Percentiles rank a stretch among this genome's conserved stretches.
Conservation (phyloP, 441 rosid species). For the Brassica balearica region DNA sequence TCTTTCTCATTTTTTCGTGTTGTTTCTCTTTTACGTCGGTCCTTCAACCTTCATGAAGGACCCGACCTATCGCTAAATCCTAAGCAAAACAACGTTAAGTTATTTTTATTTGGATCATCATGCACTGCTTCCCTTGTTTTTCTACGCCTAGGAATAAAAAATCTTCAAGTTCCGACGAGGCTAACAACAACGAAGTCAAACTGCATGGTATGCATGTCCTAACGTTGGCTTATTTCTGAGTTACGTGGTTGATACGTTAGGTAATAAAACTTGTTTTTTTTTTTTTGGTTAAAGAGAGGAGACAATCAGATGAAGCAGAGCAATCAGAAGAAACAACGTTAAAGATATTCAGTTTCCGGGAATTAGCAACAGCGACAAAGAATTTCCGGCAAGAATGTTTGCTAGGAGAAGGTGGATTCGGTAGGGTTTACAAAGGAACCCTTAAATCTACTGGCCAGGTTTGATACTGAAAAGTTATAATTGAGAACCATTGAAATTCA, state of each 20-base stretch:
- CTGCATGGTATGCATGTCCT: constrained; percentile 43
- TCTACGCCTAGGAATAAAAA: constrained; percentile 57
- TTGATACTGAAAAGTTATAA: background rate
- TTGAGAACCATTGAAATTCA: background rate
- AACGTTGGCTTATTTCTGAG: background rate
- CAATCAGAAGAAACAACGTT: constrained; percentile 41
- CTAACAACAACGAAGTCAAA: constrained; percentile 25
- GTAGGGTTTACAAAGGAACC: constrained; percentile 78
- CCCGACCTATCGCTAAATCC: constrained; percentile 35
- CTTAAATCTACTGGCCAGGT: constrained; percentile 72
- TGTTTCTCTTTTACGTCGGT: constrained; percentile 40
- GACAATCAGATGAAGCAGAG: constrained; percentile 19
- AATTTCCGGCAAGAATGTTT: constrained; percentile 83
- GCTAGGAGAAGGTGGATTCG: constrained; percentile 89
- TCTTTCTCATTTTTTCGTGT: constrained; percentile 20
- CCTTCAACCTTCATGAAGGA: constrained; percentile 53
- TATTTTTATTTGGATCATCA: constrained; percentile 28
- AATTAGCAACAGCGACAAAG: constrained; percentile 83
- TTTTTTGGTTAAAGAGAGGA: constrained; percentile 2
- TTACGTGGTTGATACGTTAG: background rate
- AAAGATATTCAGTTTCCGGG: constrained; percentile 73
- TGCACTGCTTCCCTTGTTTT: constrained; percentile 86
- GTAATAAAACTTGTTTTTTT: background rate
- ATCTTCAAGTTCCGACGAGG: constrained; percentile 43
- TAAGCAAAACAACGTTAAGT: background rate